Base-by-base conservation (phyloP, 495 filamentous ascomycete genomes). In the Thermochaetoides thermophila region DNA sequence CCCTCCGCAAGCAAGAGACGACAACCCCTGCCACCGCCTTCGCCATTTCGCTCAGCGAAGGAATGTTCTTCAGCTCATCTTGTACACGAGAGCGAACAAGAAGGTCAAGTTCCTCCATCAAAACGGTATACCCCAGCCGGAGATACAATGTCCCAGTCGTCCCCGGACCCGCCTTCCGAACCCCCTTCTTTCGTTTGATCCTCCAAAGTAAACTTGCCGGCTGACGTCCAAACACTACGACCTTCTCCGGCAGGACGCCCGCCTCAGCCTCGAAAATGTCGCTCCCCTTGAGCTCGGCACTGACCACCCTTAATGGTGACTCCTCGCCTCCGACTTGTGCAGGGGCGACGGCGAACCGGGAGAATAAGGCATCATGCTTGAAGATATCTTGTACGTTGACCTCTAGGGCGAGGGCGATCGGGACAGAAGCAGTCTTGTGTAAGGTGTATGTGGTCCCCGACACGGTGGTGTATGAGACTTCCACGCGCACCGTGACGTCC, bases 331-430 rank as follows among this genome's bases (percentile, higher is more conserved):
- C n/a, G n/a, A n/a, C n/a, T n/a, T n/a, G n/a, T 3, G 84, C 76
- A 4, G 86, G 80, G 18, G 78, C 81, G 25, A 97, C 73, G 11
- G 79, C 89, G 49, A 97, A 96, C 31, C 76, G 74, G 0, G 87
- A 94, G 44, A 87, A 89, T 0, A 96, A 66, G 1, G 74, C 62
- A 18, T 74, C 57, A 32, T 81, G 68, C 51, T 91, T 91, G 66
- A 99, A 99, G 23, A 84, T 73, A 43, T 99, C 91, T 45, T 95
- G 84, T 24, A 99, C 87, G 42, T 96, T 95, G 39, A 99, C 87
- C 12, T 84, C 84, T 24, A 99, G 69, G 0, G 83, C 82, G 8
- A 96, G 61, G 12, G 71, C 59, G 5, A 81, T 76, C 1, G 74
- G 69, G 16, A 84, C 60, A n/a, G 68, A 66, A 8, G 64, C 66